phyloP scores from a whole-genome alignment of 1,284 basidiomycete genomes.

The Rhodotorula mucilaginosa region DNA sequence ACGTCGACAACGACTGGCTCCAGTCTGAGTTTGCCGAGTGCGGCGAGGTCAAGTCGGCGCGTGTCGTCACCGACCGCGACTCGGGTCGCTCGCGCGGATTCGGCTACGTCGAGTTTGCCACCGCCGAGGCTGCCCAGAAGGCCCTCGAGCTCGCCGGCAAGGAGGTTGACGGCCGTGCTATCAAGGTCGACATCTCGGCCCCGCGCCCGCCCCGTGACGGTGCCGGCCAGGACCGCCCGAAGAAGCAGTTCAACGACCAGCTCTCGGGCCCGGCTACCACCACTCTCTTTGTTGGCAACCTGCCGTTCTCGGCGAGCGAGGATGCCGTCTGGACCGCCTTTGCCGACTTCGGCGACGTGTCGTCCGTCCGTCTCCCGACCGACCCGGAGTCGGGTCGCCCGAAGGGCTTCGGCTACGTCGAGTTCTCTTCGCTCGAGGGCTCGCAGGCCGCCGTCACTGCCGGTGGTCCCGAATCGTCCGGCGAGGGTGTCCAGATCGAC shows the following conservation, averaged over 20 bases:
- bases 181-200: constrained; percentile 80
- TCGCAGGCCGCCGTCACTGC: constrained; percentile 77
- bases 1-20: constrained; percentile 95
- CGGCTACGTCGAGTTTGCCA: constrained; percentile 86
- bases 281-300: constrained; percentile 86
- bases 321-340: constrained; percentile 90
- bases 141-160: constrained; percentile 73
- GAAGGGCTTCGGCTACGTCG: constrained; percentile 91
- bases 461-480: constrained; percentile 48
- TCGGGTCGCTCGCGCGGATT: constrained; percentile 86
- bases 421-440: constrained; percentile 76
- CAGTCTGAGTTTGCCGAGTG: constrained; percentile 83
- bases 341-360: constrained; percentile 72
- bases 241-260: constrained; percentile 48
- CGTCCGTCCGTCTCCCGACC: constrained; percentile 81
- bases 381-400: constrained; percentile 85
- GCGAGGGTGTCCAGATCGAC: constrained; percentile 73
- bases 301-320: constrained; percentile 77
- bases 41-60: constrained; percentile 82
- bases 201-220: constrained; percentile 66
- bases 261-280: constrained; percentile 62
- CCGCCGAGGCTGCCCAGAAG: constrained; percentile 64
- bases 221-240: constrained; percentile 61
- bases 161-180: constrained; percentile 86
- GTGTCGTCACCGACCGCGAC: constrained; percentile 87